Evolutionary conservation across 176 grass and related monocot genomes (phyloP).

Genomic region (Rhynchospora pubera): DNA sequence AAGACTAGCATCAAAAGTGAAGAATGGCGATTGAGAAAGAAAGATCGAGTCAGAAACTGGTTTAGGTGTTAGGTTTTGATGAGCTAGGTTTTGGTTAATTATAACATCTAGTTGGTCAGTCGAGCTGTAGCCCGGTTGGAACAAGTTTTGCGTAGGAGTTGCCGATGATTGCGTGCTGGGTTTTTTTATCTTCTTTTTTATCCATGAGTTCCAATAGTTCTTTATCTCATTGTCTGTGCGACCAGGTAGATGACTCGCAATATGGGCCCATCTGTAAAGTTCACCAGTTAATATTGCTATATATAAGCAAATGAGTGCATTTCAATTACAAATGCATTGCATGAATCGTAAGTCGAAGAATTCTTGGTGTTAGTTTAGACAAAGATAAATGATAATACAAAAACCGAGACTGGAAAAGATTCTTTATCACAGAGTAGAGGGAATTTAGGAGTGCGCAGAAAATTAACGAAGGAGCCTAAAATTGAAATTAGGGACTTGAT

Average conservation of each 20-base stretch:
- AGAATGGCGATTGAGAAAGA: slow-evolving; percentile 52
- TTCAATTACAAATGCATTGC: background rate
- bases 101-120: slow-evolving; percentile 45
- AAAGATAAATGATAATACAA: background rate
- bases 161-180: slow-evolving; percentile 22
- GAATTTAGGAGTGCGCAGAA: background rate
- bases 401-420: background rate
- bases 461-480: background rate
- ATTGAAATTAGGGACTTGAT: background rate
- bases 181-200: slow-evolving; percentile 97
- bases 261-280: slow-evolving; percentile 87
- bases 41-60: slow-evolving; percentile 9
- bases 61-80: slow-evolving; percentile 33
- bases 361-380: background rate
- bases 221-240: slow-evolving; percentile 99
- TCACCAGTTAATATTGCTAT: background rate
- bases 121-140: slow-evolving; percentile 32
- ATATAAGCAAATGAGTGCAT: background rate
- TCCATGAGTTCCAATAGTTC: slow-evolving; percentile 99
- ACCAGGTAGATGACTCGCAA: slow-evolving; percentile 90
- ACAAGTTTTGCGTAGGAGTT: slow-evolving; percentile 17
- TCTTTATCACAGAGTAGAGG: background rate
- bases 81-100: slow-evolving; percentile 46
- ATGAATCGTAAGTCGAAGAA: background rate
- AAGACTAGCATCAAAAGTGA: slow-evolving; percentile 58